phyloP scores from a whole-genome alignment of 2,329 filamentous ascomycete genomes.

The Exutisphaerella laricina region DNA sequence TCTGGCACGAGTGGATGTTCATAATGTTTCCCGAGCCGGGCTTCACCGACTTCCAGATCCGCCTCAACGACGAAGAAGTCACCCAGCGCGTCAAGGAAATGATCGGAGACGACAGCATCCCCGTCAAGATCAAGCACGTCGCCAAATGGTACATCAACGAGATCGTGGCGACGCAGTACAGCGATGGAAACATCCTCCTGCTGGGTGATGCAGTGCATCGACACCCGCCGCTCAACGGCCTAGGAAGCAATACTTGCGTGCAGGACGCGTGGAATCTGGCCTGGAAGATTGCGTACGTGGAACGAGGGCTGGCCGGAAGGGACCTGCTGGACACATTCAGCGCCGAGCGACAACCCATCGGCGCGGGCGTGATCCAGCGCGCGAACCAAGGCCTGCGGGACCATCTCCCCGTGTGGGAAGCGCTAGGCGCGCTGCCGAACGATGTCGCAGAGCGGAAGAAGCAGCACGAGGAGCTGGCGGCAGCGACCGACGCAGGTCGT shows the following conservation, averaged over 20 bases:
- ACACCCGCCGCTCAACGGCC: constrained; percentile 53
- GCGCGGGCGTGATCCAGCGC: constrained; percentile 47
- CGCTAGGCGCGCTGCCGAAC: constrained; percentile 25
- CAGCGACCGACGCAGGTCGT: constrained; percentile 26
- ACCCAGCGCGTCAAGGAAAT: constrained; percentile 43
- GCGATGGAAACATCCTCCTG: constrained; percentile 48
- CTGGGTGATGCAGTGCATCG: constrained; percentile 54
- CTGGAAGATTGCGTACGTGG: constrained; percentile 20
- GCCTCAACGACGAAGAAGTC: constrained; percentile 46
- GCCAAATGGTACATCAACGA: constrained; percentile 59
- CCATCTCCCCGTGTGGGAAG: constrained; percentile 37
- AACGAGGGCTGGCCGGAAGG: constrained; percentile 19
- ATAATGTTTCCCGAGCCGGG: constrained; percentile 43
- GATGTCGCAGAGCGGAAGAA: constrained; percentile 27
- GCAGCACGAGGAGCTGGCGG: constrained; percentile 28
- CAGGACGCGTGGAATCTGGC: constrained; percentile 17
- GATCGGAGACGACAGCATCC: constrained; percentile 51
- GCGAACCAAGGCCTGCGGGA: constrained; percentile 55
- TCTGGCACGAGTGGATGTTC: constrained; percentile 56
- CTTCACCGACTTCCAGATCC: constrained; percentile 33
- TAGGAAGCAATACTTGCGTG: constrained; percentile 43
- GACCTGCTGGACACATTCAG: constrained; percentile 29
- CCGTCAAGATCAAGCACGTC: constrained; percentile 48
- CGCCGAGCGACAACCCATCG: constrained; percentile 33
- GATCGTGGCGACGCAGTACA: constrained; percentile 53